phyloP scores from a whole-genome alignment of 1,284 basidiomycete genomes.

The Ustilago bromivora region DNA sequence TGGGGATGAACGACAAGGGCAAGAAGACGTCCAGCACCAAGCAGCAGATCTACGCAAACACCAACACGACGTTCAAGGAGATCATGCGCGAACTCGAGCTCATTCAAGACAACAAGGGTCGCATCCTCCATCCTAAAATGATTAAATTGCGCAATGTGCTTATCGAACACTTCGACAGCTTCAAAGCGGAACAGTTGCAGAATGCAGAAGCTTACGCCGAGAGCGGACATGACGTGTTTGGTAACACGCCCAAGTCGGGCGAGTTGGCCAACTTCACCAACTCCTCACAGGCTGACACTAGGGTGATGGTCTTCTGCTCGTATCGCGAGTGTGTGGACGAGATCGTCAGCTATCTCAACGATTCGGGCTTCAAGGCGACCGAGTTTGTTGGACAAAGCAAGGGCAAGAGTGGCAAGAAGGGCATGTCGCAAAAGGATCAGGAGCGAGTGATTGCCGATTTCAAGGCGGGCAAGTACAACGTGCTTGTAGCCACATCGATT shows the following conservation, averaged over 20 bases:
- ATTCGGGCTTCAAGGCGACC: slow-evolving; percentile 76
- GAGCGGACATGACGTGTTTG: slow-evolving; percentile 62
- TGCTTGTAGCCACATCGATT: slow-evolving; percentile 94
- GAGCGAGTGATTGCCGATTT: slow-evolving; percentile 88
- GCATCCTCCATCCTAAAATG: slow-evolving; percentile 90
- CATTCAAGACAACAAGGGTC: slow-evolving; percentile 71
- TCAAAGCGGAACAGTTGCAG: slow-evolving; percentile 73
- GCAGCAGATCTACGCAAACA: slow-evolving; percentile 70
- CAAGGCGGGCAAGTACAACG: slow-evolving; percentile 87
- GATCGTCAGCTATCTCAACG: slow-evolving; percentile 77
- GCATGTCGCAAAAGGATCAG: slow-evolving; percentile 91
- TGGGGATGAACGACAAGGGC: slow-evolving; percentile 63
- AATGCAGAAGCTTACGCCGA: slow-evolving; percentile 75
- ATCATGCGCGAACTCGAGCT: slow-evolving; percentile 77
- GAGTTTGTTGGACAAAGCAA: slow-evolving; percentile 91
- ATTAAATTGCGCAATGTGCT: slow-evolving; percentile 75
- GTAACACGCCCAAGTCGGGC: slow-evolving; percentile 50
- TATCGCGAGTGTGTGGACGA: slow-evolving; percentile 91
- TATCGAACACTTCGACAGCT: slow-evolving; percentile 55
- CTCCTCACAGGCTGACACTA: slow-evolving; percentile 72
- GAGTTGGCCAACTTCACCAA: slow-evolving; percentile 22
- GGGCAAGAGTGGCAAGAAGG: slow-evolving; percentile 86
- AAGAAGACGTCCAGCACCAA: slow-evolving; percentile 67
- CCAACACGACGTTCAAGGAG: slow-evolving; percentile 76
- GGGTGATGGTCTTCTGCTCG: slow-evolving; percentile 96